Percentiles rank a stretch among this genome's conserved stretches.
Evolutionary conservation across 1,284 basidiomycete genomes (phyloP).

Genomic region (Sanguinoderma infundibulare): DNA sequence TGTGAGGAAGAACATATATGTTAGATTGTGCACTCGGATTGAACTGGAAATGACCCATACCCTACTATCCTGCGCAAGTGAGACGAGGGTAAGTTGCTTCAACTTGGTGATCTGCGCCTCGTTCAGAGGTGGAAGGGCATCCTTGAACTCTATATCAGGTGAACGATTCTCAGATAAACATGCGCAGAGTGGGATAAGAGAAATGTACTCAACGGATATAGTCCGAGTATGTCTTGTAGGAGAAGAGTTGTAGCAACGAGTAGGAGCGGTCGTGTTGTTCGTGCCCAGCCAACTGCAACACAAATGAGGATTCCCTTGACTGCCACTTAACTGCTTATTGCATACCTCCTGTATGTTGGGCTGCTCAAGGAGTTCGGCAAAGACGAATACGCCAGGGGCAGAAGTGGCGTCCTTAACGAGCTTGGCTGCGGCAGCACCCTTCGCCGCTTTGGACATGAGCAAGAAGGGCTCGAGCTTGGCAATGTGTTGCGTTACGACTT

Average conservation of each 20-base stretch:
- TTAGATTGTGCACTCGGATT: background rate
- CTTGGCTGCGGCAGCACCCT: conserved; percentile 91
- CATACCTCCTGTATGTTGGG: conserved; percentile 84
- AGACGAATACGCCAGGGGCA: conserved; percentile 89
- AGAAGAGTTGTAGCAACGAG: conserved; percentile 81
- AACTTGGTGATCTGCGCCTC: conserved; percentile 82
- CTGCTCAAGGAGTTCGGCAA: conserved; percentile 84
- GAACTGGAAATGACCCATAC: conserved; percentile 42
- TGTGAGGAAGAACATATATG: conserved; percentile 33
- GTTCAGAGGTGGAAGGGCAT: conserved; percentile 70
- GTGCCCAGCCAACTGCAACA: conserved; percentile 54
- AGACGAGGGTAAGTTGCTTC: conserved; percentile 89
- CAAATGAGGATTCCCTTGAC: background rate
- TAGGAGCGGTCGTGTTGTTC: conserved; percentile 65
- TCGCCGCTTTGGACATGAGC: conserved; percentile 87
- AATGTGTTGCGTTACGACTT: conserved; percentile 56
- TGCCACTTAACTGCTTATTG: too few species aligned
- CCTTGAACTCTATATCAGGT: conserved; percentile 64
- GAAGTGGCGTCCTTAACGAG: conserved; percentile 86
- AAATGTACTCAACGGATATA: conserved; percentile 54
- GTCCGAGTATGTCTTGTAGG: conserved; percentile 85
- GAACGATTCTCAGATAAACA: background rate
- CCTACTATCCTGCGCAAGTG: conserved; percentile 73
- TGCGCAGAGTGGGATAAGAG: background rate
- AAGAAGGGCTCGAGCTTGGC: conserved; percentile 86